A percentile compares a stretch with the other conserved stretches of the same genome.
These are phyloP conservation scores for Globisporangium ultimum DNA, from an alignment of 352 stramenopile genomes.

Conservation along the genomic window DNA sequence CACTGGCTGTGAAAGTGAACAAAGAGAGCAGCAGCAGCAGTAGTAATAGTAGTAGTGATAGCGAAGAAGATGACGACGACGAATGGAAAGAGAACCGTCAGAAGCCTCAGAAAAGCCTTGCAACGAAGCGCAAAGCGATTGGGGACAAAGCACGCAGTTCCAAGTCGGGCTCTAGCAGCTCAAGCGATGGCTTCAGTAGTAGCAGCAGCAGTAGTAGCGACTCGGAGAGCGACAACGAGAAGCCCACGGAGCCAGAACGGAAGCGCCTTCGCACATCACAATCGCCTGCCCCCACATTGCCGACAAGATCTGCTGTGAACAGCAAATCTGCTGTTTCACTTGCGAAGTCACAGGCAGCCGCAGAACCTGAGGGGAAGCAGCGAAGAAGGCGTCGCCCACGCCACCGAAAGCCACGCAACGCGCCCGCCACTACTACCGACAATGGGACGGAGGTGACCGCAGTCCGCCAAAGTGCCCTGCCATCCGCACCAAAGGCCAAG, in stretches of 20 bases:
- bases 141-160: not conserved
- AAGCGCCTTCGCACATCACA: slow-evolving; percentile 2
- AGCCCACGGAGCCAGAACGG: slow-evolving; percentile 10
- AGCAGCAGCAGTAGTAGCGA: slow-evolving; percentile 21
- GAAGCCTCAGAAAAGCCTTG: no score
- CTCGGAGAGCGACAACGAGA: slow-evolving; percentile 16
- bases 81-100: not conserved
- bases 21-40: not conserved
- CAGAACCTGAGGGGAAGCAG: slow-evolving; percentile 4
- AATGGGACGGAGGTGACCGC: not conserved
- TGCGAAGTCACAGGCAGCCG: not conserved
- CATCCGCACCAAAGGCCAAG: not conserved
- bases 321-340: slow-evolving; percentile 9
- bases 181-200: slow-evolving; percentile 17
- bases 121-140: slow-evolving; percentile 11
- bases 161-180: slow-evolving; percentile 5
- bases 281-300: not conserved
- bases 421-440: not conserved
- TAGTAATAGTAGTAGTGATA: slow-evolving; percentile 1
- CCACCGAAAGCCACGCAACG: slow-evolving; percentile 6
- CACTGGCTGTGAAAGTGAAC: not conserved
- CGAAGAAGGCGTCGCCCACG: slow-evolving; percentile 15
- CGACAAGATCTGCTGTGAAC: not conserved
- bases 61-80: slow-evolving; percentile 5
- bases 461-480: not conserved